Base-by-base conservation (phyloP, 176 grass and related monocot species). In the maize (Zea mays) region DNA sequence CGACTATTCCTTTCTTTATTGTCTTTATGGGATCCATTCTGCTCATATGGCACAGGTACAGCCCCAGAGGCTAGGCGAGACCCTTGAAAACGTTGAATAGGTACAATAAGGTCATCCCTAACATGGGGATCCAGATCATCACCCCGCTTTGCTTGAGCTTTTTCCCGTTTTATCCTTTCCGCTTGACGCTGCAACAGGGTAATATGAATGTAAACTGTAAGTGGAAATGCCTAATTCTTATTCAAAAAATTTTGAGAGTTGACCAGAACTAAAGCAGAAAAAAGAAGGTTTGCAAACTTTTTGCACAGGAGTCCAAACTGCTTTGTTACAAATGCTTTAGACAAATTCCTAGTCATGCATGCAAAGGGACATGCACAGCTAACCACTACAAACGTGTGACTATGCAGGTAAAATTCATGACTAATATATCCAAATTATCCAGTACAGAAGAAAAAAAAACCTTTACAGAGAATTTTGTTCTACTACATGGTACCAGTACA, bases 31-130 rank as follows among this genome's bases (percentile, higher is more conserved):
- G 75, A 78, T 37, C 76, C 79, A 69, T 79, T 86, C 6, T 92
- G 80, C 59, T 93, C 73, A 74, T 87, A 99, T 44, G 96, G 96
- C 47, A 79, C 83, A 86, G 92, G 78, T 48, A 78, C 70, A 81
- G 83, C 81, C 15, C 96, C 90, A 57, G 96, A 92, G 27, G 96
- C 96, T 72, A 99, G 92, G 36, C 96, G 89, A 75, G 92, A 95
- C 61, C 96, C 96, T 75, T 89, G 89, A 84, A 92, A 99, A 62
- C 83, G 87, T 65, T 82, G 47, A 82, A 95, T 83, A 78, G 90
- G 90, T 47, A 99, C 96, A 77, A 99, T 90, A 78, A 81, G 83
- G 73, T 95, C 87, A 41, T 80, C 57, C 81, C 81, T 88, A 51
- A 83, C 83, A 72, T 86, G 85, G 65, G 96, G 96, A 67, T 99